Base-by-base conservation (phyloP, 2,329 filamentous ascomycete genomes). In the Trichoderma sp. region DNA sequence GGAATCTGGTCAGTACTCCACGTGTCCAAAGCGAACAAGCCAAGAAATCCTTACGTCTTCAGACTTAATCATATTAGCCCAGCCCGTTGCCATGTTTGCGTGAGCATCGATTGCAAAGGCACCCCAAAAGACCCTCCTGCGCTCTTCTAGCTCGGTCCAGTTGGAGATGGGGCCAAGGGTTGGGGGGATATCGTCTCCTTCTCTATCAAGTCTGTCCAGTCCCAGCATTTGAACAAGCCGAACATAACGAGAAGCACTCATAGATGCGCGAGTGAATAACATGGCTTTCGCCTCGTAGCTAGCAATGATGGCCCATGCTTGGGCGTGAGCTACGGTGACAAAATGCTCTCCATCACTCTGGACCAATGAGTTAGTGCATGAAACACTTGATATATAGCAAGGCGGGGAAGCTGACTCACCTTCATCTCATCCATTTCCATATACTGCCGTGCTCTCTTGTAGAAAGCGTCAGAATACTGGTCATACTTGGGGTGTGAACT, bases 11-110 rank as follows among this genome's bases (percentile, higher is more conserved):
- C 45, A 61, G 64, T 57, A 32, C 37, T 9, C 13, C 45, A 19
- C 29, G 3, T 15, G 35, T 22, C 19, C 15, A 3, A 22, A 19
- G 13, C 15, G 17, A 27, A 22, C 10, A 7, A 42, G 29, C 29
- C 4, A 48, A 22, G 19, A 32, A 27, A 3, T 34, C 72, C 78
- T 73, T 72, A 85, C 86, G 70, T 97, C 92, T 74, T 83, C 83
- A 68, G 92, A 86, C 70, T 96, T 89, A 50, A 97, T 89, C 29
- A 89, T 81, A 81, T 92, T 90, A 0, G 94, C 92, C 94, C 94
- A 97, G 2, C 94, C 94, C 4, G 93, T 97, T 13, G 92, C 93
- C 61, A 97, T 92, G 73, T 91, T 93, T 2, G 92, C 90, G 78
- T 96, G 96, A 29, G 92, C 87, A 76, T 97, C 94, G 50, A 92